phyloP scores from a whole-genome alignment of 2,329 filamentous ascomycete species.

The Fusarium sp. region DNA sequence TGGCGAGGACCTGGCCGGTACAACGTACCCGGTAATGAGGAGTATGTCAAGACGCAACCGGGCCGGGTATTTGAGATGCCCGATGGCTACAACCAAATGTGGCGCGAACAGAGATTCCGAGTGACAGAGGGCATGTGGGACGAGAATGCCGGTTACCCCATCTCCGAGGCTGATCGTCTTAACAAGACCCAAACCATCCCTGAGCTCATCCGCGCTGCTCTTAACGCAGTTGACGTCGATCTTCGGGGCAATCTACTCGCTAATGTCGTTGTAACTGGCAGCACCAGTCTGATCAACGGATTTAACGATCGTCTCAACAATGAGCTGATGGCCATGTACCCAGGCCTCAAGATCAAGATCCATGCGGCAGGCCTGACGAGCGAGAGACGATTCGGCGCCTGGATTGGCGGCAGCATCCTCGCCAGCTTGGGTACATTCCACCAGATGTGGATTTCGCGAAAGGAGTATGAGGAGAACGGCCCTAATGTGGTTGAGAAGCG shows the following conservation, averaged over 20 bases:
- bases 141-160: slow-evolving; percentile 77
- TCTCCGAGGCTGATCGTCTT: slow-evolving; percentile 60
- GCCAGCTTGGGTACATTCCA: slow-evolving; percentile 97
- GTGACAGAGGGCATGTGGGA: slow-evolving; percentile 94
- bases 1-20: slow-evolving; percentile 86
- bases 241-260: slow-evolving; percentile 84
- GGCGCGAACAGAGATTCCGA: slow-evolving; percentile 87
- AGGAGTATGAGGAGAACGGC: slow-evolving; percentile 98
- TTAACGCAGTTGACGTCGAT: slow-evolving; percentile 89
- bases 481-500: slow-evolving; percentile 92
- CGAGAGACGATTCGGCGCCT: slow-evolving; percentile 91
- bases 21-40: slow-evolving; percentile 76
- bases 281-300: slow-evolving; percentile 86
- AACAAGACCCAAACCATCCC: slow-evolving; percentile 85
- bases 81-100: slow-evolving; percentile 95
- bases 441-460: slow-evolving; percentile 98
- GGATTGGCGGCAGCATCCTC: slow-evolving; percentile 97
- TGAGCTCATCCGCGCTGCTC: slow-evolving; percentile 81
- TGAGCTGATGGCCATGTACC: slow-evolving; percentile 85
- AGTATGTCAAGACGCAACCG: slow-evolving; percentile 78
- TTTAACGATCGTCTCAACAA: slow-evolving; percentile 91
- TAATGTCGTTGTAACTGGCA: slow-evolving; percentile 94
- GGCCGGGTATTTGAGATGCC: slow-evolving; percentile 97
- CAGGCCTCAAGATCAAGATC: slow-evolving; percentile 87
- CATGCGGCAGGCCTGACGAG: slow-evolving; percentile 87